A percentile compares a stretch with the other conserved stretches of the same genome.
phyloP scores from a whole-genome alignment of 495 filamentous ascomycete genomes.

The Aspergillus sparsus region DNA sequence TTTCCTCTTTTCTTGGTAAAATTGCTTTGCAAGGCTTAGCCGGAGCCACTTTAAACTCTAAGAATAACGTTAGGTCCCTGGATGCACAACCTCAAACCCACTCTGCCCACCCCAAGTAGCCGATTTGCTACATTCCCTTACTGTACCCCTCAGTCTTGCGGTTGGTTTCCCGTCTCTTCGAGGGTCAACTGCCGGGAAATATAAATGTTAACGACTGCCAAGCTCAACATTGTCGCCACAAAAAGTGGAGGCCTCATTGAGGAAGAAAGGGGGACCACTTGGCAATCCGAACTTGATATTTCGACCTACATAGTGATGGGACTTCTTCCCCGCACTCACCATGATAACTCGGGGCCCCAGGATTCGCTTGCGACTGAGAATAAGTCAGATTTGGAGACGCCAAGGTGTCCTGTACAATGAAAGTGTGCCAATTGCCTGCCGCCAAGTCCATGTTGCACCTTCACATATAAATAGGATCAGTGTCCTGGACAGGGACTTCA shows the following conservation, averaged over 20 bases:
- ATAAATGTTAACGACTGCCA: too few relatives aligned
- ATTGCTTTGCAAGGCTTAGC: constrained; percentile 2
- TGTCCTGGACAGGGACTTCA: too few relatives aligned
- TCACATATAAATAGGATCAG: too few relatives aligned
- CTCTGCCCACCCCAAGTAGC: not conserved
- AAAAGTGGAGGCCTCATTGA: not conserved
- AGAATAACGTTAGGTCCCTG: not conserved
- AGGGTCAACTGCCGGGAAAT: too few relatives aligned
- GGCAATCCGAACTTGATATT: not conserved
- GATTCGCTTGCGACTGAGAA: not conserved
- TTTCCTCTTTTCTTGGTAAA: not conserved
- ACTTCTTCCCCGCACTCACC: not conserved
- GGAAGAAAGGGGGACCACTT: not conserved
- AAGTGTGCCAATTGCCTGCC: not conserved
- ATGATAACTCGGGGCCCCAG: not conserved
- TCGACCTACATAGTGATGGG: too few relatives aligned
- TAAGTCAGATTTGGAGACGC: not conserved
- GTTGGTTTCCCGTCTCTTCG: not conserved
- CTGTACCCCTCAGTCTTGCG: not conserved
- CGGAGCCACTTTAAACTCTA: not conserved
- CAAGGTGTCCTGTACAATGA: not conserved
- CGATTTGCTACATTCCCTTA: not conserved
- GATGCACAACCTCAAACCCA: not conserved
- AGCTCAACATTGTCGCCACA: not conserved
- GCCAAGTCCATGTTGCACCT: not conserved